Evolutionary conservation across 116 monocot species (phyloP).

Genomic region (Zostera marina): DNA sequence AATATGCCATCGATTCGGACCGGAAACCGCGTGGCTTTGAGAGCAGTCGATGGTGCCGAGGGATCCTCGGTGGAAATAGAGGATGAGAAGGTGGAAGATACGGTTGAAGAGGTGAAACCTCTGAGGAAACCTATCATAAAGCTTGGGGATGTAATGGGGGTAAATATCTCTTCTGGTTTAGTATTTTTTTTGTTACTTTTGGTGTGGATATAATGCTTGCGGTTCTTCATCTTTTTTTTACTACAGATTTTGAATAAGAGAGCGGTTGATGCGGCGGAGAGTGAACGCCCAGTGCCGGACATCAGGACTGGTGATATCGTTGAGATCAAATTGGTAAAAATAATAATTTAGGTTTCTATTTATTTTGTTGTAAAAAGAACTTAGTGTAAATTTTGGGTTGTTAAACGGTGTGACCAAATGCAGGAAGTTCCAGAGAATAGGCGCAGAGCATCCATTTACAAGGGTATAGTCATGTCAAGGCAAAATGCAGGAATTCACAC

Average conservation of each 20-base stretch:
- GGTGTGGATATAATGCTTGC: background rate
- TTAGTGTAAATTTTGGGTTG: background rate
- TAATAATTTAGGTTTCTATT: background rate
- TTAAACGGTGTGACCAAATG: background rate
- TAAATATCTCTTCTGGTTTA: conserved; percentile 5
- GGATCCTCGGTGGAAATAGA: conserved; percentile 9
- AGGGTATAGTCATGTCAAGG: conserved; percentile 89
- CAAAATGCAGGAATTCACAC: conserved; percentile 93
- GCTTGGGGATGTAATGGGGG: conserved; percentile 92
- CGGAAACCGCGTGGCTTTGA: background rate
- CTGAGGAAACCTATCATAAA: conserved; percentile 51
- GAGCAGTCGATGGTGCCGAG: conserved; percentile 4
- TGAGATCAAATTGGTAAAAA: conserved; percentile 86
- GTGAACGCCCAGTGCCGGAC: conserved; percentile 64
- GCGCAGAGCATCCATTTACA: conserved; percentile 54
- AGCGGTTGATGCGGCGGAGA: conserved; percentile 58
- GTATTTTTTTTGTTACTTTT: background rate
- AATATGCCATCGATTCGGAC: background rate
- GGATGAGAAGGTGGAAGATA: conserved; percentile 5
- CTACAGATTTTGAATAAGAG: conserved; percentile 76
- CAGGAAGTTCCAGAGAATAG: conserved; percentile 92
- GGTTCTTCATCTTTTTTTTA: background rate
- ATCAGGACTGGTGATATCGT: conserved; percentile 82
- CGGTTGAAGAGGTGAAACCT: conserved; percentile 24
- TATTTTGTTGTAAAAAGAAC: background rate